phyloP scores from a whole-genome alignment of 331 rosid species.

The Quercus phellos region DNA sequence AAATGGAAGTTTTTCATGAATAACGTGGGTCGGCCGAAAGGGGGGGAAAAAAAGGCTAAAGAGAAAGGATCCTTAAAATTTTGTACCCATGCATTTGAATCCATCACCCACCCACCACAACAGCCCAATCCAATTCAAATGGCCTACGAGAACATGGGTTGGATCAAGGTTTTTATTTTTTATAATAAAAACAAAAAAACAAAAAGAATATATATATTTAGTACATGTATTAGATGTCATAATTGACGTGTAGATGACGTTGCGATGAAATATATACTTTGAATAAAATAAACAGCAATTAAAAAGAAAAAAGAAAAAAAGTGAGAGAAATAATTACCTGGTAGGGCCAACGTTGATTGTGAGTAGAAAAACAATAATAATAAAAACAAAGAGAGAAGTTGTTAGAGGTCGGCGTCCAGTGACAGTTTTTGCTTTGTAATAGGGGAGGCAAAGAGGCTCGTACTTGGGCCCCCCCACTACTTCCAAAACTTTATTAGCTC shows the following conservation, averaged over 20 bases:
- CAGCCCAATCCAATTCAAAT: slow-evolving; percentile 10
- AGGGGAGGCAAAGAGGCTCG: slow-evolving; percentile 18
- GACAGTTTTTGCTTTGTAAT: slow-evolving; percentile 32
- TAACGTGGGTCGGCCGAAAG: too few relatives aligned
- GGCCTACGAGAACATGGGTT: slow-evolving; percentile 11
- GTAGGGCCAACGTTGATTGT: slow-evolving; percentile 42
- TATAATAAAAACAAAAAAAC: too few relatives aligned
- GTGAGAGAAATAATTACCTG: slow-evolving; percentile 27
- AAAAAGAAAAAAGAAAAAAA: not conserved
- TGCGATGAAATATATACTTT: not conserved
- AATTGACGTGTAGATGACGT: slow-evolving; percentile 32
- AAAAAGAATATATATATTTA: too few relatives aligned
- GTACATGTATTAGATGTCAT: slow-evolving; percentile 19
- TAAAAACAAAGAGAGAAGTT: slow-evolving; percentile 2
- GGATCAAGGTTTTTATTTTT: not conserved
- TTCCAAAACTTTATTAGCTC: slow-evolving; percentile 24
- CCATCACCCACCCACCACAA: not conserved
- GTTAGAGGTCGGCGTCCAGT: slow-evolving; percentile 30
- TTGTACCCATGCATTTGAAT: too few relatives aligned
- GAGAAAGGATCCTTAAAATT: too few relatives aligned
- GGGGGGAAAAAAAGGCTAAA: too few relatives aligned
- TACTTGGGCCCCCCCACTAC: slow-evolving; percentile 34
- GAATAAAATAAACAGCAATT: not conserved
- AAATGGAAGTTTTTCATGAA: too few relatives aligned
- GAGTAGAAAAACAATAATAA: not conserved